phyloP scores from a whole-genome alignment of 208 protist species.

The Wallacemonas sp. region DNA sequence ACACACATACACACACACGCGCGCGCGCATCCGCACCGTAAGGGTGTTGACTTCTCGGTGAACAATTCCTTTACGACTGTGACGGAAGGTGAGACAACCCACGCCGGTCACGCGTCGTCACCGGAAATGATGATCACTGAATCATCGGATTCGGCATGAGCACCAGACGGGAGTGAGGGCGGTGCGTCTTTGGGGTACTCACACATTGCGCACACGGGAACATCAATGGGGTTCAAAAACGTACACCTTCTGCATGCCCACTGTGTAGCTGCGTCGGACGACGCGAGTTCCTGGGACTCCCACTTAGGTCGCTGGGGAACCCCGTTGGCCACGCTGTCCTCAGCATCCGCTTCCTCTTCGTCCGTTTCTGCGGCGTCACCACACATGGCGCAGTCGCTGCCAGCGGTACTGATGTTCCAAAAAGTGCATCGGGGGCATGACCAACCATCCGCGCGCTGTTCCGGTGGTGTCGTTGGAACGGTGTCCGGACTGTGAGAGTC shows the following conservation, averaged over 20 bases:
- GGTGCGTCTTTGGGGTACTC: no score
- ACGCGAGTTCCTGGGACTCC: no score
- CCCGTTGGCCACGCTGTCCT: background rate
- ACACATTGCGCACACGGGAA: background rate
- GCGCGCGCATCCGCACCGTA: no score
- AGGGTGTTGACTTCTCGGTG: no score
- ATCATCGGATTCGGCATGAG: background rate
- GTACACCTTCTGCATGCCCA: conserved; percentile 1
- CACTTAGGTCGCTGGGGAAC: background rate
- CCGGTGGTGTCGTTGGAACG: background rate
- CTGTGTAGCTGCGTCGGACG: background rate
- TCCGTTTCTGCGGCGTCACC: conserved; percentile 1
- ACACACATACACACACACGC: no score
- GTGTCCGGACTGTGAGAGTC: background rate
- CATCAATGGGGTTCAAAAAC: background rate
- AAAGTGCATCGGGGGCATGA: conserved; percentile 30
- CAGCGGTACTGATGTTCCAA: conserved; percentile 8
- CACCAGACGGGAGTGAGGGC: no score
- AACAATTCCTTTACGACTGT: no score
- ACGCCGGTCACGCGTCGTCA: no score
- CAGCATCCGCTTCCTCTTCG: background rate
- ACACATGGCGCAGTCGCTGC: conserved; percentile 20
- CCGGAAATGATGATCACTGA: background rate
- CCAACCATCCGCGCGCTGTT: conserved; percentile 11
- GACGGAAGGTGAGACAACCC: no score